These are phyloP conservation scores for Sanghuangporus sanghuang DNA, from an alignment of 1,284 basidiomycete genomes.

Conservation along the genomic window DNA sequence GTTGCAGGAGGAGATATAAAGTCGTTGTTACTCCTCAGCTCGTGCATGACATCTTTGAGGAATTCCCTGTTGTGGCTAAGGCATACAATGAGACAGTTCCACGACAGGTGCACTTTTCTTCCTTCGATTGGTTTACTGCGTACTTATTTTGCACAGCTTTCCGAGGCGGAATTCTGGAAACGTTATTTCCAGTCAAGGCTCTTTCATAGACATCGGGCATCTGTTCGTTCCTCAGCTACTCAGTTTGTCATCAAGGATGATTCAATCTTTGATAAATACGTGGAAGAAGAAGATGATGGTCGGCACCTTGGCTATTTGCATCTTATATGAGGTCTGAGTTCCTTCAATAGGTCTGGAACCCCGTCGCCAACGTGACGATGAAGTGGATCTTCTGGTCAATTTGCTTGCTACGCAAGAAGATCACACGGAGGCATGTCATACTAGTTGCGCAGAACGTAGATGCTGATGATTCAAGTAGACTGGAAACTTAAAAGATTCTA, in stretches of 20 bases:
- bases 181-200: conserved; percentile 95
- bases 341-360: conserved; percentile 69
- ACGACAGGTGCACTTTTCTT: conserved; percentile 48
- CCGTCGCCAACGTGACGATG: conserved; percentile 57
- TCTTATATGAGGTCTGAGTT: neutral
- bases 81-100: conserved; percentile 95
- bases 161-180: conserved; percentile 92
- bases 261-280: conserved; percentile 91
- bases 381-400: conserved; percentile 78
- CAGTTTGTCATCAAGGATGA: conserved; percentile 89
- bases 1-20: conserved; percentile 78
- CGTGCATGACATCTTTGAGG: conserved; percentile 94
- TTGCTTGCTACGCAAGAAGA: conserved; percentile 89
- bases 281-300: conserved; percentile 95
- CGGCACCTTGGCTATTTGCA: conserved; percentile 22
- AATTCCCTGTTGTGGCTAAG: conserved; percentile 91
- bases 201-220: conserved; percentile 92
- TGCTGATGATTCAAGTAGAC: conserved; percentile 42
- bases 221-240: conserved; percentile 79
- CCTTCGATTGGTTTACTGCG: conserved; percentile 10
- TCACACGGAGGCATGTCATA: conserved; percentile 68
- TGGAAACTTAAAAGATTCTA: conserved; percentile 84
- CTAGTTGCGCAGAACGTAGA: neutral
- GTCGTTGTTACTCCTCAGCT: conserved; percentile 89
- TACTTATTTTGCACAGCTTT: conserved; percentile 46